A percentile compares a stretch with the other conserved stretches of the same genome.
These are phyloP conservation scores for Neofusicoccum sp. DNA, from an alignment of 2,329 filamentous ascomycete species.

Conservation along the genomic window DNA sequence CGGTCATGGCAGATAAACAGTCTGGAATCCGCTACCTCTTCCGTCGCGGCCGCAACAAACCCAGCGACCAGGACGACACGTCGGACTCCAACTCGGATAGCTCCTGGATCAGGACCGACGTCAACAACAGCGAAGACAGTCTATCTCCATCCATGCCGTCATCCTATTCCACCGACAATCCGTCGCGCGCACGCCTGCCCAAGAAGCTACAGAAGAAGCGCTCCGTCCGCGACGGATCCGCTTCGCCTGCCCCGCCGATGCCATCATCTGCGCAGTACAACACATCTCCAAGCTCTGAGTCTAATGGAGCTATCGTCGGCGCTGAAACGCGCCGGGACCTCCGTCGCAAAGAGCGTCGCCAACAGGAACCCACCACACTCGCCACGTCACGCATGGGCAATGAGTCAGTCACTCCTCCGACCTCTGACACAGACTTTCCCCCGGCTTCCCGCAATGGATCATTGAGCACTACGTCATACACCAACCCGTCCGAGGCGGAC, in stretches of 20 bases:
- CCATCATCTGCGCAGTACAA: background rate
- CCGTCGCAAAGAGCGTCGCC: background rate
- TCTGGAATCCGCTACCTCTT: background rate
- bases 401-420: background rate
- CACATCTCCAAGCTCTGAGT: background rate
- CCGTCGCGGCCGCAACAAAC: background rate
- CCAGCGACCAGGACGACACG: background rate
- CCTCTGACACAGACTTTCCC: background rate
- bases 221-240: background rate
- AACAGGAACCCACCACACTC: background rate
- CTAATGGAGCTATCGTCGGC: background rate
- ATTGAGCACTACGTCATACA: background rate
- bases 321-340: background rate
- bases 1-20: background rate
- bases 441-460: background rate
- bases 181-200: background rate
- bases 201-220: slow-evolving; percentile 3
- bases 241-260: background rate
- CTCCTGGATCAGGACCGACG: background rate
- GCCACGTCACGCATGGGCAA: background rate
- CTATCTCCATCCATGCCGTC: background rate
- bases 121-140: background rate
- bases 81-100: background rate
- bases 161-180: background rate
- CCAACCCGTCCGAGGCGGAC: background rate